phyloP scores from a whole-genome alignment of 257 asterid genomes.

The Solanum pennellii region DNA sequence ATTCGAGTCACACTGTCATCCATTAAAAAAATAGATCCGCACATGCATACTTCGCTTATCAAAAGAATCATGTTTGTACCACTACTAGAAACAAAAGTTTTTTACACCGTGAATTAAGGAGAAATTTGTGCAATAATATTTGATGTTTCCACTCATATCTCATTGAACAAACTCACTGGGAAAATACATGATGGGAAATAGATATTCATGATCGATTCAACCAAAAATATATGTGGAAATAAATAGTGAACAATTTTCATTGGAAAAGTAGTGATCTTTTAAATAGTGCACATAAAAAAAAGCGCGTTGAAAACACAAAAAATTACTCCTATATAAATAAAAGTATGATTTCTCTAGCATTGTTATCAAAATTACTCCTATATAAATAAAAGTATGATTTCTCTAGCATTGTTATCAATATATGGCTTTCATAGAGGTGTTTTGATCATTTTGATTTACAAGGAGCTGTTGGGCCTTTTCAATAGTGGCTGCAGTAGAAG shows the following conservation, averaged over 20 bases:
- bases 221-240: neutral
- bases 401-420: neutral
- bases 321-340: no score
- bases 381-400: neutral
- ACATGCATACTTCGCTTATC: neutral
- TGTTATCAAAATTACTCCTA: no score
- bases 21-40: neutral
- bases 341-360: no score
- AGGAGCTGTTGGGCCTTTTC: slow-evolving; percentile 6
- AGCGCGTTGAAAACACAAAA: no score
- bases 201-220: neutral
- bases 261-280: neutral
- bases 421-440: neutral
- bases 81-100: no score
- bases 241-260: neutral
- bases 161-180: neutral
- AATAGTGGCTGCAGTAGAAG: slow-evolving; percentile 7
- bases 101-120: neutral
- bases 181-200: neutral
- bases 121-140: no score
- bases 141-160: neutral
- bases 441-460: neutral
- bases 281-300: no score
- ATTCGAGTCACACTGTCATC: neutral
- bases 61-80: neutral